Evolutionary conservation across 441 rosid species (phyloP), one percentile per base, ranked within the genome.

Genomic region (Populus tomentosa): DNA sequence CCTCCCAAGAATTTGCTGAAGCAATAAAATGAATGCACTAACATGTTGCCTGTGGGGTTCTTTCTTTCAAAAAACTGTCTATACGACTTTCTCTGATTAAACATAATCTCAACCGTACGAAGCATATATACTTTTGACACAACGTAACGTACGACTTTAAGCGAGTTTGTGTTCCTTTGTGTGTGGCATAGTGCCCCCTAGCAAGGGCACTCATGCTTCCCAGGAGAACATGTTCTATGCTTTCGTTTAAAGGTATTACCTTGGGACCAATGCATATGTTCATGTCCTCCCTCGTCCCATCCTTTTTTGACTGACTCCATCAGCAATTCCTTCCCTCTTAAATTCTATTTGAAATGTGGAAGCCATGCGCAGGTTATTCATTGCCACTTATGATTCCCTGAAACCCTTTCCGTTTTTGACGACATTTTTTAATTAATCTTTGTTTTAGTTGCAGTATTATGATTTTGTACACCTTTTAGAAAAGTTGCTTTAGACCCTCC

Each of bases 311-410:
- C 21, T 18, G 7, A 53, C n/a, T 53, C 61, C 0, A 16, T 18
- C 61, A 53, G 2, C 61, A 53, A 53, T 18, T 53, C 50, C 3
- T 40, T 40, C 50, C 59, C 59, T 53, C 61, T 53, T 53, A 53
- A 53, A 10, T 46, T 56, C 5, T 10, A 36, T 6, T 53, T 36
- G 36, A 64, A 21, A 69, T 21, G 62, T 9, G 20, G 36, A 61
- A 50, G 36, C 10, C 6, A 13, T 46, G 13, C 11, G 16, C 13
- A n/a, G 42, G 72, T 30, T 73, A 80, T 76, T 82, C 24, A 82
- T 78, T 80, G 83, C 14, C 65, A 66, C 72, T 76, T 28, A 78
- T 70, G 82, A 82, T 78, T 78, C 83, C 62, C 35, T 67, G 1
- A 7, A 36, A 10, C 10, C 68, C 82, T 82, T 85, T 82, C 82